These are phyloP conservation scores for Solanum clarkiae DNA, from an alignment of 257 asterid genomes.

Conservation along the genomic window DNA sequence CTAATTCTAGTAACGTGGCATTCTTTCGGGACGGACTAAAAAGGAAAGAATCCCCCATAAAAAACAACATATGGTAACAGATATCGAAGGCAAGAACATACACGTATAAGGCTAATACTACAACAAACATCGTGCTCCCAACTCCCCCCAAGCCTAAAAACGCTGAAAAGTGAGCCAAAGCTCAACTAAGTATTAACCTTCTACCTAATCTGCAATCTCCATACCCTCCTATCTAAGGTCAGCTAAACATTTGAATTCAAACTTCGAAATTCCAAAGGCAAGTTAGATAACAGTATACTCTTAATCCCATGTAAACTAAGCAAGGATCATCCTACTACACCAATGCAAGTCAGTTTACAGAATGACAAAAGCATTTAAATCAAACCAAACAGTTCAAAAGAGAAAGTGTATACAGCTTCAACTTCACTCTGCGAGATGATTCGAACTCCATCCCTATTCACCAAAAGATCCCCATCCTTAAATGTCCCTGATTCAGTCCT, in stretches of 20 bases:
- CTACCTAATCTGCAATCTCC: neutral
- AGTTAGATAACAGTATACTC: neutral
- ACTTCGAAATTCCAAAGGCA: neutral
- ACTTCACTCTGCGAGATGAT: slow-evolving; percentile 60
- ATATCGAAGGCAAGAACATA: neutral
- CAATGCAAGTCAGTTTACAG: neutral
- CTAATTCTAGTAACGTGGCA: too few species aligned
- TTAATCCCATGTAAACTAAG: neutral
- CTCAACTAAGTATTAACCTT: neutral
- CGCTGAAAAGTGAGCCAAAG: neutral
- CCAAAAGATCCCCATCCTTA: slow-evolving; percentile 94
- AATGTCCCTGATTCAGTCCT: slow-evolving; percentile 96
- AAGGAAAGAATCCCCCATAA: too few species aligned
- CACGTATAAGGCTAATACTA: neutral
- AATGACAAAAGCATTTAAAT: neutral
- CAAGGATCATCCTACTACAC: neutral
- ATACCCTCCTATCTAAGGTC: neutral
- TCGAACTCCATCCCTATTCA: slow-evolving; percentile 86
- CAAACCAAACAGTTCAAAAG: neutral
- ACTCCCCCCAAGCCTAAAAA: neutral
- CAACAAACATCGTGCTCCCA: neutral
- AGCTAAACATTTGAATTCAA: neutral
- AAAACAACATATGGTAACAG: neutral
- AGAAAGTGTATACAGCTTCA: slow-evolving; percentile 41
- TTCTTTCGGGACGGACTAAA: too few species aligned